Percentiles rank a stretch among this genome's conserved stretches.
phyloP scores from a whole-genome alignment of 176 grass and related monocot species.

The Hyparrhenia diplandra region DNA sequence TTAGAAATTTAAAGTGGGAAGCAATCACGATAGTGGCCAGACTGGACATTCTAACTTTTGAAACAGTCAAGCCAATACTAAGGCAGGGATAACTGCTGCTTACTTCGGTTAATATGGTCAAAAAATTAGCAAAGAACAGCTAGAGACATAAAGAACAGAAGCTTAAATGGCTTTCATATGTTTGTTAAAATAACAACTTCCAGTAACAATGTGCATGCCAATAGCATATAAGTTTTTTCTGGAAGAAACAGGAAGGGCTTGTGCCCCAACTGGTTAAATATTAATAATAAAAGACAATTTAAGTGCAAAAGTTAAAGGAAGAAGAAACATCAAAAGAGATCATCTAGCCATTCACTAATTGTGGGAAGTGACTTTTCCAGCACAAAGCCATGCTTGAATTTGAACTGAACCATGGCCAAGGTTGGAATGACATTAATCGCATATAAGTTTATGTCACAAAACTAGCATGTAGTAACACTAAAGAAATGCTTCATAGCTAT shows the following conservation, averaged over 20 bases:
- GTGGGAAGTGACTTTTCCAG: neutral
- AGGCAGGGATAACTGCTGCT: neutral
- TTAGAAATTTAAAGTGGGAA: constrained; percentile 10
- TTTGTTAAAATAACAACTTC: neutral
- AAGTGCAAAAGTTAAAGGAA: neutral
- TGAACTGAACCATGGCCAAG: neutral
- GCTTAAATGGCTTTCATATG: neutral
- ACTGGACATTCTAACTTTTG: neutral
- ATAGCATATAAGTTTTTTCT: neutral
- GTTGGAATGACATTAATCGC: neutral
- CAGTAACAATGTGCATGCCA: neutral
- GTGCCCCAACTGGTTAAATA: neutral
- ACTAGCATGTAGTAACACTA: neutral
- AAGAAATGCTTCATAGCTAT: neutral
- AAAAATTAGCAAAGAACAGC: neutral
- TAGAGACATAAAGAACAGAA: neutral
- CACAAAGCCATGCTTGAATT: neutral
- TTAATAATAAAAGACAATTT: neutral
- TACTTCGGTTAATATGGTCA: neutral
- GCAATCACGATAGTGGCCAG: neutral
- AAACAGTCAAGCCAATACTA: neutral
- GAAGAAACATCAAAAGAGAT: neutral
- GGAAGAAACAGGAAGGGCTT: neutral
- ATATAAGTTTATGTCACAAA: neutral
- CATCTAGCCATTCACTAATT: neutral